Percentiles rank a stretch among this genome's conserved stretches.
These are phyloP conservation scores for Ettlia oleoabundans DNA, from an alignment of 139 green algal genomes.

Conservation along the genomic window DNA sequence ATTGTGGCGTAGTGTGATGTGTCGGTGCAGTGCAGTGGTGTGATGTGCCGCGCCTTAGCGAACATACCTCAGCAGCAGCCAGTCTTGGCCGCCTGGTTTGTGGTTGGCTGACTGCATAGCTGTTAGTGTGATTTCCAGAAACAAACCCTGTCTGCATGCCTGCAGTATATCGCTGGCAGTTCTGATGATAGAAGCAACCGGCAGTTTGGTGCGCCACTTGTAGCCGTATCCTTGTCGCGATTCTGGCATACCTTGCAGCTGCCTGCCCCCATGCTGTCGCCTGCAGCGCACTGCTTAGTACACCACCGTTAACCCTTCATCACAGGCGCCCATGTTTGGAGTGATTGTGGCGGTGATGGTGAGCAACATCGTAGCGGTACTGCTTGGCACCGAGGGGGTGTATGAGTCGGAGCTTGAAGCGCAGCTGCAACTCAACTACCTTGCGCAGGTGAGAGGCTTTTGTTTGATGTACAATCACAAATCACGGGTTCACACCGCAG, in stretches of 20 bases:
- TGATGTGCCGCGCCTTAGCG: too few species aligned
- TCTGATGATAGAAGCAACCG: slow-evolving; percentile 81
- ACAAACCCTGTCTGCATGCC: neutral
- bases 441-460: neutral
- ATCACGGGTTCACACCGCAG: neutral
- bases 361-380: neutral
- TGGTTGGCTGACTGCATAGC: too few species aligned
- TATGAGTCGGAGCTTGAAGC: slow-evolving; percentile 18
- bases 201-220: neutral
- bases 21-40: neutral
- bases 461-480: neutral
- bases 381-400: slow-evolving; percentile 17
- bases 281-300: too few species aligned
- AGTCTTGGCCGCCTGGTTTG: too few species aligned
- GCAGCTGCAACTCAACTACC: slow-evolving; percentile 12
- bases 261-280: too few species aligned
- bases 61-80: too few species aligned
- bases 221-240: neutral
- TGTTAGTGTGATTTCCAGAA: neutral
- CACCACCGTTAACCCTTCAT: neutral
- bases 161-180: slow-evolving; percentile 87
- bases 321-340: slow-evolving; percentile 21
- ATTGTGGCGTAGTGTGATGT: too few species aligned
- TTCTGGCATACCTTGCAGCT: too few species aligned
- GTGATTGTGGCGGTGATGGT: slow-evolving; percentile 6